Percentiles rank a stretch among this genome's conserved stretches.
Conservation (phyloP, 768 basidiomycete species). For the Trametes cingulata region DNA sequence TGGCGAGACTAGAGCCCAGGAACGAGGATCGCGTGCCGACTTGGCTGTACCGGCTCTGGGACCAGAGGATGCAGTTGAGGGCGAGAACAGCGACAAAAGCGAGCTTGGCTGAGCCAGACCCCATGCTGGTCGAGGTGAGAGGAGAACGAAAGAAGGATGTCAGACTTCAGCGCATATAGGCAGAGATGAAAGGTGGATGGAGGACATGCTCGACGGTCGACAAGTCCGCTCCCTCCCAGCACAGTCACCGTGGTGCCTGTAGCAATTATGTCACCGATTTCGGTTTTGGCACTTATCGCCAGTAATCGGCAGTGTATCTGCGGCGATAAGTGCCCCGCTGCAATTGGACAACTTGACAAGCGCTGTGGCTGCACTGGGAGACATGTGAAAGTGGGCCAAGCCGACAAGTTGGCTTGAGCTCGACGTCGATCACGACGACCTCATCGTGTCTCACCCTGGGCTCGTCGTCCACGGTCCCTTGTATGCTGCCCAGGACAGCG, state of each 20-base stretch:
- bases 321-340: not conserved
- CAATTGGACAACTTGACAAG: not conserved
- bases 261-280: not conserved
- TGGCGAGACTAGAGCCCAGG: conserved; percentile 5
- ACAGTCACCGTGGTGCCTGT: not conserved
- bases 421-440: conserved; percentile 12
- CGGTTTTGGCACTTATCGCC: not conserved
- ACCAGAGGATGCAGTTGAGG: conserved; percentile 66
- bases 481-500: not conserved
- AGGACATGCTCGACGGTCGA: conserved; percentile 9
- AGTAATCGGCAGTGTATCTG: not conserved
- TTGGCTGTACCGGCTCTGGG: conserved; percentile 38
- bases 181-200: not conserved
- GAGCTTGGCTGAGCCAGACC: conserved; percentile 46
- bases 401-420: not conserved
- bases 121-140: conserved; percentile 40
- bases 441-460: not conserved
- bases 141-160: not conserved
- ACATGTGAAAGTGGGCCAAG: conserved; percentile 5
- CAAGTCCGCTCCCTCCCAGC: not conserved
- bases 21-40: conserved; percentile 20
- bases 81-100: conserved; percentile 54
- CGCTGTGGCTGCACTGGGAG: not conserved
- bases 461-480: not conserved
- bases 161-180: conserved; percentile 16